Conservation (phyloP, 148 eudicot species). For the Agrostemma githago region DNA sequence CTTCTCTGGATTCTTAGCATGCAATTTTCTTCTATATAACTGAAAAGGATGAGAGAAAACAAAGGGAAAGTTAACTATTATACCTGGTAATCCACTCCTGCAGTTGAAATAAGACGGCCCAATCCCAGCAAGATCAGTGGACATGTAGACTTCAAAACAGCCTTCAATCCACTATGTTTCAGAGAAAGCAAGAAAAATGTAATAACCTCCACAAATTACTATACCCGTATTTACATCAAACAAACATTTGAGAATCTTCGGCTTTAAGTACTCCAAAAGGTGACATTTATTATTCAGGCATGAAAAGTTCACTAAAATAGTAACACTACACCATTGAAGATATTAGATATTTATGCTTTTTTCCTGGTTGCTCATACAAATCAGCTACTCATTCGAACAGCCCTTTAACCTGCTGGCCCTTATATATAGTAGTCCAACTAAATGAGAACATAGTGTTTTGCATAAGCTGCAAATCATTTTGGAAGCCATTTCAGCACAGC, state of each 20-base stretch:
- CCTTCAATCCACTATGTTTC: conserved; percentile 53
- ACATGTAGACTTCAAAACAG: conserved; percentile 53
- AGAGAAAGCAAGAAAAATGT: conserved; percentile 10
- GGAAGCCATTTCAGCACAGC: neutral
- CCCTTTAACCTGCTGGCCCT: neutral
- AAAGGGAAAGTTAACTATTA: neutral
- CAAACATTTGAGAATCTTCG: neutral
- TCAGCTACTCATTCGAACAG: neutral
- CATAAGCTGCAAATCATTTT: neutral
- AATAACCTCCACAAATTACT: neutral
- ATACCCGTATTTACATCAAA: neutral
- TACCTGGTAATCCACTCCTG: conserved; percentile 94
- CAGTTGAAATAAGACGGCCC: conserved; percentile 66
- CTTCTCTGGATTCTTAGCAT: neutral
- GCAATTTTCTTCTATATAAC: neutral
- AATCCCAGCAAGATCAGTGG: conserved; percentile 76
- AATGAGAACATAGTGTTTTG: neutral
- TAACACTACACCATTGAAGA: neutral
- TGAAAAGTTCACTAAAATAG: neutral
- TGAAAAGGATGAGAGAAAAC: neutral
- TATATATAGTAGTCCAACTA: neutral
- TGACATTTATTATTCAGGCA: neutral
- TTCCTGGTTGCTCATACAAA: neutral
- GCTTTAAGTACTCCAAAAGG: neutral
- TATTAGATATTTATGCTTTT: neutral